Evolutionary conservation across 1,284 basidiomycete genomes (phyloP).

Genomic region (Microbotryum violaceum): DNA sequence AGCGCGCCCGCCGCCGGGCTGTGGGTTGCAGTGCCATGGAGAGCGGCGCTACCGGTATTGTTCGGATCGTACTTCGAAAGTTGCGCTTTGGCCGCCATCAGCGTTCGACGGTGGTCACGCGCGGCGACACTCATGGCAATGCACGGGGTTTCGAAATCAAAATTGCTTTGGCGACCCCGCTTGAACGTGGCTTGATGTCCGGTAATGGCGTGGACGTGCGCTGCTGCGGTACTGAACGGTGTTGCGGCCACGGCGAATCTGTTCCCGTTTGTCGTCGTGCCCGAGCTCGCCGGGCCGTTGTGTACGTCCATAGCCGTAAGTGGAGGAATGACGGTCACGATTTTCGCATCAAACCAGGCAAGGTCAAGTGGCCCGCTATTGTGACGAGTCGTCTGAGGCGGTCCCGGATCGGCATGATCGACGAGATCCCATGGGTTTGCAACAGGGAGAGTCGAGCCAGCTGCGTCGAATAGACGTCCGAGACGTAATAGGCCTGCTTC

Average conservation of each 20-base stretch:
- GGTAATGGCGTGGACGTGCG: background rate
- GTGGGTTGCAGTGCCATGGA: background rate
- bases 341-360: slow-evolving; percentile 18
- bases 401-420: slow-evolving; percentile 20
- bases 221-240: background rate
- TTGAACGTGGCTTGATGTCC: background rate
- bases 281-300: slow-evolving; percentile 3
- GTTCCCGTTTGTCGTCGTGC: background rate
- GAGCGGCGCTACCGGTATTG: background rate
- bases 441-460: background rate
- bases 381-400: slow-evolving; percentile 2
- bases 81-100: background rate
- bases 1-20: background rate
- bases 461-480: slow-evolving; percentile 18
- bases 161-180: slow-evolving; percentile 27
- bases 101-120: slow-evolving; percentile 21
- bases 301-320: slow-evolving; percentile 26
- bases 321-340: slow-evolving; percentile 19
- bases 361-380: slow-evolving; percentile 32
- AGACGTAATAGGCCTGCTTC: slow-evolving; percentile 20
- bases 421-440: slow-evolving; percentile 30
- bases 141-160: slow-evolving; percentile 32
- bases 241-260: no score
- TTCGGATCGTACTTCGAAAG: slow-evolving; percentile 7
- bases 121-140: slow-evolving; percentile 18